phyloP scores from a whole-genome alignment of 2,329 filamentous ascomycete species.

The Beauveria australis region DNA sequence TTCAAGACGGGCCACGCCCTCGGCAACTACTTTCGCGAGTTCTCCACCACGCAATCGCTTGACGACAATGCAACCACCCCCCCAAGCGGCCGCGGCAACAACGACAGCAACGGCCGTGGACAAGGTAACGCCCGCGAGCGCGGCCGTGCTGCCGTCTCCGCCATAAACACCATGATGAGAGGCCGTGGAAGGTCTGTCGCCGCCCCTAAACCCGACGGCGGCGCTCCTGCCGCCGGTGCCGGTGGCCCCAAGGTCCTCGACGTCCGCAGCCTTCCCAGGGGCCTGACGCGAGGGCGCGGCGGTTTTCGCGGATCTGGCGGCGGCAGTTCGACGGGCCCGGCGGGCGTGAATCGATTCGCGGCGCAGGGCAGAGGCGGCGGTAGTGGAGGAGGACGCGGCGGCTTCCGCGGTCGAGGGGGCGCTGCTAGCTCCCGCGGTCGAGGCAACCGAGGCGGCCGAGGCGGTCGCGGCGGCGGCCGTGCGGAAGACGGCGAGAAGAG shows the following conservation, averaged over 20 bases:
- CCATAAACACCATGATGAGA: constrained; percentile 25
- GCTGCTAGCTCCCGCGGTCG: background rate
- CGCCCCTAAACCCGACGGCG: background rate
- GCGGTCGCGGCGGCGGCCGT: constrained; percentile 8
- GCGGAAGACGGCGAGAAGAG: constrained; percentile 9
- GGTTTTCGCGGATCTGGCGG: constrained; percentile 14
- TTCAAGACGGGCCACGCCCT: constrained; percentile 23
- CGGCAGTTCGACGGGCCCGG: background rate
- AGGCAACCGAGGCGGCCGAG: constrained; percentile 9
- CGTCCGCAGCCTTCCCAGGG: constrained; percentile 28
- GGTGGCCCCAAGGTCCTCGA: constrained; percentile 29
- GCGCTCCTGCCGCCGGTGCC: background rate
- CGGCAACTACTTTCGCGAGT: constrained; percentile 26
- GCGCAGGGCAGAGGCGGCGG: background rate
- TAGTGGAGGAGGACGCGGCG: constrained; percentile 8
- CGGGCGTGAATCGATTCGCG: background rate
- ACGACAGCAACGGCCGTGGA: background rate
- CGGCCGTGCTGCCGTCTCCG: constrained; percentile 25
- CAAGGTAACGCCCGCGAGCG: constrained; percentile 20
- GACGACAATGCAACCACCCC: constrained; percentile 16
- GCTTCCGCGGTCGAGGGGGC: background rate
- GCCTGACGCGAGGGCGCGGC: constrained; percentile 21
- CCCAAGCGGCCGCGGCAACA: constrained; percentile 8
- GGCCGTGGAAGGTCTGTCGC: constrained; percentile 11
- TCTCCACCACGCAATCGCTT: constrained; percentile 31